Base-by-base conservation (phyloP, 257 asterid genomes). In the Linderniella brevidens region DNA sequence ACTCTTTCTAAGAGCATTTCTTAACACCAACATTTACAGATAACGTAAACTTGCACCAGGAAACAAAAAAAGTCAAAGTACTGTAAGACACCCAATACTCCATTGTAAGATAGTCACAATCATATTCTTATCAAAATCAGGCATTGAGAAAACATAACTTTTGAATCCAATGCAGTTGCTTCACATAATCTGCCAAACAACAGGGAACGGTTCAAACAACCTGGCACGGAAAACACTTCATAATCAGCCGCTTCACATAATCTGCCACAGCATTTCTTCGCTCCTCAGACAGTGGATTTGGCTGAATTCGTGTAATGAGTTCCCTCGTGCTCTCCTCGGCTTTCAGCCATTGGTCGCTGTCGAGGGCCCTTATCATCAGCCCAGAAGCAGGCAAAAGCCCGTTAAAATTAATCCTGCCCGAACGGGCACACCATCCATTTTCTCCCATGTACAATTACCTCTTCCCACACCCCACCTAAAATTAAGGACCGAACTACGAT, bases 171-270 rank as follows among this genome's bases (percentile, higher is more conserved):
- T n/a, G n/a, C n/a, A n/a, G n/a, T n/a, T n/a, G n/a, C n/a, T 55
- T 20, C 15, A 54, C 19, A 46, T 8, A 48, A 16, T 45, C 49
- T n/a, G n/a, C n/a, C n/a, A n/a, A 38, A 49, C 44, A n/a, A 36
- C 49, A 12, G 48, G 19, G 11, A 49, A 32, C 49, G 53, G n/a
- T 37, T 42, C 57, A 52, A 62, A 66, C 69, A 57, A 88, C 98
- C 98, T 88, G 92, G 65, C 98, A 88, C 35, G 95, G 87, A 58
- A 84, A 88, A 62, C 95, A 80, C 68, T 78, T 78, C 64, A 65
- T 64, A 38, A 88, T 84, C 49, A 83, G 95, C 54, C 79, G 69
- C 69, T 76, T 83, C 49, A 84, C 95, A 49, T 88, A 88, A 61
- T 80, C 77, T 14, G 90, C 93, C 65, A 88, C 98, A 0, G 94